Evolutionary conservation across 163 green algal genomes (phyloP), one percentile per base, ranked within the genome.

Genomic region (Chlamydomonas reinhardtii): DNA sequence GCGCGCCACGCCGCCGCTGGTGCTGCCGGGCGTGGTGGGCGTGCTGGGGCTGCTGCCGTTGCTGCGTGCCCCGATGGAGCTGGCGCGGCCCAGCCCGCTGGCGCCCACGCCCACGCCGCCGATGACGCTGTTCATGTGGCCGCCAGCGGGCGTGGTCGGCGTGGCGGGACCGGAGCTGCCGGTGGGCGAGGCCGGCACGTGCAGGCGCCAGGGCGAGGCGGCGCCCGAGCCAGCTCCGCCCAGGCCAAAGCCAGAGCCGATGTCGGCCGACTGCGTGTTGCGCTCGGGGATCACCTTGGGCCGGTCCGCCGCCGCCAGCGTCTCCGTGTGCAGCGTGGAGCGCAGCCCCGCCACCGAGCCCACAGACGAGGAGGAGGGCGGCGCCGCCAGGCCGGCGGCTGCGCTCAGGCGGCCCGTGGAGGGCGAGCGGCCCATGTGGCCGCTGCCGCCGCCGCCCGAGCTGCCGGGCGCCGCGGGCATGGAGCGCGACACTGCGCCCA

Each of bases 251-350:
- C 75, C 73, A 25, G 64, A 73, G 52, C 65, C 77, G 24, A 91
- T 77, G 83, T 91, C 82, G 25, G 72, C 75, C 11, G 71, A 84
- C 54, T 84, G 76, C 37, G 80, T 87, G 71, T 86, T 90, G 29
- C 78, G 84, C 79, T 89, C 84, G 24, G 81, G 87, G 32, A 89
- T 35, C 22, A 64, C 37, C 61, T 84, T 89, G 0, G 78, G 72
- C 27, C 91, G 84, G 39, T 82, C 74, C 9, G 91, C 91, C 2
- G 87, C 84, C 0, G 54, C 52, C 2, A 94, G 75, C 54, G 89
- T 92, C 39, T 94, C 91, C 0, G 89, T 93, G 76, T 93, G 89
- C 34, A 93, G 82, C 2, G 91, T 92, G 4, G 91, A 85, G 27
- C 91, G 79, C 75, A 93, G 82, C 34, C n/a, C 80, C 22, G 54